These are phyloP conservation scores for Myxozyma mucilagina DNA, from an alignment of 805 yeast species.

Conservation along the genomic window DNA sequence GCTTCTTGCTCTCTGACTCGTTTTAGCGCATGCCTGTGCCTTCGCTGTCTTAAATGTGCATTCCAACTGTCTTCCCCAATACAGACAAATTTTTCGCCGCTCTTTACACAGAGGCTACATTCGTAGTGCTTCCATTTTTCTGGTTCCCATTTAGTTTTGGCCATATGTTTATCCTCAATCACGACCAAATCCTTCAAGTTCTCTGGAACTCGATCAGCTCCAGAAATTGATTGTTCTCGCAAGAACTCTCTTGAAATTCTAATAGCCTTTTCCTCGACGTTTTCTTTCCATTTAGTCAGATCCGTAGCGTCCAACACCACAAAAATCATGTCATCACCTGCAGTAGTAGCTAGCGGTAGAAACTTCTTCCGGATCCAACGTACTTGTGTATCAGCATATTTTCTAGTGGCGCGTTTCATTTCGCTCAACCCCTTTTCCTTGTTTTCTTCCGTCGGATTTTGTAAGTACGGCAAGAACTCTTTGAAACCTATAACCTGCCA, in stretches of 20 bases:
- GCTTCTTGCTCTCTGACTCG: conserved; percentile 28
- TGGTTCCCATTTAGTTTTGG: conserved; percentile 14
- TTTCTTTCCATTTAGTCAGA: conserved; percentile 56
- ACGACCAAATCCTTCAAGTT: not conserved
- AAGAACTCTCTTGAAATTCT: conserved; percentile 49
- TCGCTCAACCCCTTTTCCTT: conserved; percentile 56
- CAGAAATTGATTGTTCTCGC: conserved; percentile 7
- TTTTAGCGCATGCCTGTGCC: conserved; percentile 46
- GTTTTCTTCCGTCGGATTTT: conserved; percentile 33
- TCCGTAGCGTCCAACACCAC: conserved; percentile 78
- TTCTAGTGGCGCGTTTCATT: conserved; percentile 83
- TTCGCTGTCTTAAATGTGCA: conserved; percentile 64
- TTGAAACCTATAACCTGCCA: conserved; percentile 96
- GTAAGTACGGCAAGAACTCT: conserved; percentile 76
- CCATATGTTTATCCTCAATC: not conserved
- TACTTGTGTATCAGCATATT: conserved; percentile 83
- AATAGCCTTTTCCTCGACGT: conserved; percentile 59
- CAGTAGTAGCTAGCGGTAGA: conserved; percentile 48
- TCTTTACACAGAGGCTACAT: conserved; percentile 67
- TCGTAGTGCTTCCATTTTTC: conserved; percentile 63
- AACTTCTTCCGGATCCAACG: conserved; percentile 84
- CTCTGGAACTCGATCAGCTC: conserved; percentile 37
- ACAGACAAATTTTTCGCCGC: conserved; percentile 57
- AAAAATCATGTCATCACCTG: conserved; percentile 50
- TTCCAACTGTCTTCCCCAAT: conserved; percentile 75